phyloP scores from a whole-genome alignment of 2,329 filamentous ascomycete genomes.

The Aspergillus nomiae region DNA sequence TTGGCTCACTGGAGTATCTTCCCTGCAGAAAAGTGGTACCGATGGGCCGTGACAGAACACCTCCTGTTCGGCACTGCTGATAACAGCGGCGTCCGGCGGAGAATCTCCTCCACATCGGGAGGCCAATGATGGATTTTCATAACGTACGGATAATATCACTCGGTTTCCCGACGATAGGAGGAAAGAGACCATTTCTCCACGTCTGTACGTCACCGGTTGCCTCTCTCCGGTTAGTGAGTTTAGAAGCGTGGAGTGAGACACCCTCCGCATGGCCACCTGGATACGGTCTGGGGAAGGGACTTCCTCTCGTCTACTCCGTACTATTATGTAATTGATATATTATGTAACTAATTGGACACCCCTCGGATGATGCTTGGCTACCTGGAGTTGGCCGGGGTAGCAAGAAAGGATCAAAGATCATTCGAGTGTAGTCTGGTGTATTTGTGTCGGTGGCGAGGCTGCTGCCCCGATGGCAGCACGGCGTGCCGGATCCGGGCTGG shows the following conservation, averaged over 20 bases:
- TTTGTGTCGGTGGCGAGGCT: not conserved
- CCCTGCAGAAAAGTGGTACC: constrained; percentile 3
- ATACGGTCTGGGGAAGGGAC: constrained; percentile 6
- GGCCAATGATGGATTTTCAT: constrained; percentile 12
- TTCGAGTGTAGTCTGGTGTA: not conserved
- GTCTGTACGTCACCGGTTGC: constrained; percentile 3
- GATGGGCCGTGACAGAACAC: not conserved
- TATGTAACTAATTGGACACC: not conserved
- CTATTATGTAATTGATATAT: not conserved
- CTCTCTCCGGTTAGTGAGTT: not conserved
- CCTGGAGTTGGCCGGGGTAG: not conserved
- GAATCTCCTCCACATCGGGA: constrained; percentile 8
- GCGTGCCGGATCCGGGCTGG: not conserved
- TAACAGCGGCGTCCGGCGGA: not conserved
- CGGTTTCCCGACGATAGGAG: not conserved
- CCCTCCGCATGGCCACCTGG: constrained; percentile 7
- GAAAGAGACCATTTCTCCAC: not conserved
- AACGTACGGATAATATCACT: constrained; percentile 9
- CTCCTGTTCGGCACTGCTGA: not conserved
- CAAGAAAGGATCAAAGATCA: not conserved
- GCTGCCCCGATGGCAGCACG: not conserved
- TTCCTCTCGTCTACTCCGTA: too few relatives aligned
- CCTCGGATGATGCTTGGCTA: not conserved
- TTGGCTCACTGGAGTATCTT: not conserved
- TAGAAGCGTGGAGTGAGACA: constrained; percentile 6